phyloP scores from a whole-genome alignment of 2,329 filamentous ascomycete species.

The Talaromyces sp. region DNA sequence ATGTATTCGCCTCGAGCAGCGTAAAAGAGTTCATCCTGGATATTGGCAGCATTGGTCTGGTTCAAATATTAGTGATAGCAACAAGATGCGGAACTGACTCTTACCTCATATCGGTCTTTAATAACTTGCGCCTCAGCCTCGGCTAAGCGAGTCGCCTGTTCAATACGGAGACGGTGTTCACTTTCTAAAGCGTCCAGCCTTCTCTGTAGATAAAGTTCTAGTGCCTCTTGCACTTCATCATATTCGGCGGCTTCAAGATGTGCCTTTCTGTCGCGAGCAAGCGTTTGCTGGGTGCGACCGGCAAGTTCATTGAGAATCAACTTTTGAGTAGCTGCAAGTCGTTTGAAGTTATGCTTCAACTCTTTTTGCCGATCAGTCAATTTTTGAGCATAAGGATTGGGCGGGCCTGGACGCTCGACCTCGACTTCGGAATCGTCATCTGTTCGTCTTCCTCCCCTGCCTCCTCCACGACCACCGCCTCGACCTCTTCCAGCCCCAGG shows the following conservation, averaged over 20 bases:
- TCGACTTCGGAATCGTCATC: slow-evolving; percentile 31
- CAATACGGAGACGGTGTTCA: slow-evolving; percentile 35
- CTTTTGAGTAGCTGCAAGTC: slow-evolving; percentile 40
- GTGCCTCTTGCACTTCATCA: slow-evolving; percentile 32
- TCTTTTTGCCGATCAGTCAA: slow-evolving; percentile 43
- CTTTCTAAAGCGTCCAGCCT: slow-evolving; percentile 29
- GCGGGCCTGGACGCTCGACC: slow-evolving; percentile 32
- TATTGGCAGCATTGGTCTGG: slow-evolving; percentile 28
- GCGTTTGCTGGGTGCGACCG: slow-evolving; percentile 36
- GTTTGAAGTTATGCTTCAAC: slow-evolving; percentile 41
- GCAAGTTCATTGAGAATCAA: slow-evolving; percentile 41
- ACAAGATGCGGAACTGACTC: slow-evolving; percentile 9
- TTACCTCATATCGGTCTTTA: slow-evolving; percentile 33
- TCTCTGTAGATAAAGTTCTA: slow-evolving; percentile 29
- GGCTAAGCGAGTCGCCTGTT: slow-evolving; percentile 29
- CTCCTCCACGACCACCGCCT: slow-evolving; percentile 22
- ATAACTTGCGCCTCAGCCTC: slow-evolving; percentile 33
- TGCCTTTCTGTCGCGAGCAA: slow-evolving; percentile 41
- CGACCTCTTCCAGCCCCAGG: slow-evolving; percentile 20
- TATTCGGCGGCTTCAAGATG: slow-evolving; percentile 42
- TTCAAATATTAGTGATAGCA: slow-evolving; percentile 4
- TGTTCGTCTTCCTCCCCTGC: slow-evolving; percentile 29
- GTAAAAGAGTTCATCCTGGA: slow-evolving; percentile 38
- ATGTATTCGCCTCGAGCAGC: slow-evolving; percentile 42
- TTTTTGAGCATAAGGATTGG: slow-evolving; percentile 35